Conservation (phyloP, 2,329 filamentous ascomycete species). For the Alternaria arborescens region DNA sequence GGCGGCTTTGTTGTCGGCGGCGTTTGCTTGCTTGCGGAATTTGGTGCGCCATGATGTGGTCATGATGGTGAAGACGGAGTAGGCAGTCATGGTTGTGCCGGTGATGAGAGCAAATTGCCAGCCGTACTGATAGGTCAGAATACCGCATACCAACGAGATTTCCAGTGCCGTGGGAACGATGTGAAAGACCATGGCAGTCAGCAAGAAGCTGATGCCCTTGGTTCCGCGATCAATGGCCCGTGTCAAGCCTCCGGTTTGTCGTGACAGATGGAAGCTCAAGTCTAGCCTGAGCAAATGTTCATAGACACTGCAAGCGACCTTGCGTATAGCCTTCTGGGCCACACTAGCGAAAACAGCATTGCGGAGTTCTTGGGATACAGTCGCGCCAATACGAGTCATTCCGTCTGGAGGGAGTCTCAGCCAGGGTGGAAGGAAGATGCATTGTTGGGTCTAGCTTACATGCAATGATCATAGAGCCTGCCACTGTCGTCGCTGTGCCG, state of each 20-base stretch:
- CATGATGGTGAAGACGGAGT: slow-evolving; percentile 95
- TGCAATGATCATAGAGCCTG: slow-evolving; percentile 90
- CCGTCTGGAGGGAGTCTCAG: slow-evolving; percentile 66
- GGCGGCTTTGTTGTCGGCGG: slow-evolving; percentile 93
- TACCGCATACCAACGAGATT: slow-evolving; percentile 94
- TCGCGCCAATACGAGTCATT: slow-evolving; percentile 84
- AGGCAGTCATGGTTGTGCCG: slow-evolving; percentile 86
- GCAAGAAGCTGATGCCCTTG: slow-evolving; percentile 95
- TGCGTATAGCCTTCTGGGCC: slow-evolving; percentile 93
- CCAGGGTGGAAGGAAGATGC: slow-evolving; percentile 7
- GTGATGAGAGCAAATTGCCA: slow-evolving; percentile 92
- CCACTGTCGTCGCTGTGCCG: slow-evolving; percentile 88
- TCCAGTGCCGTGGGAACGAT: slow-evolving; percentile 92
- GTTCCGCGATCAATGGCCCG: slow-evolving; percentile 95
- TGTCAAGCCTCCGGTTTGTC: slow-evolving; percentile 93
- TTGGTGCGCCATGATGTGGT: slow-evolving; percentile 98
- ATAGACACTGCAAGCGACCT: slow-evolving; percentile 91
- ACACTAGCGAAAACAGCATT: slow-evolving; percentile 98
- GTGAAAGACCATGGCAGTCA: slow-evolving; percentile 99
- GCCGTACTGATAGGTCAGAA: slow-evolving; percentile 95
- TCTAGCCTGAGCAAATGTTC: slow-evolving; percentile 88
- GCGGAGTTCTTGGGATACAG: slow-evolving; percentile 88
- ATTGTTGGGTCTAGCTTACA: slow-evolving; percentile 60
- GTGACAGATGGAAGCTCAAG: slow-evolving; percentile 89
- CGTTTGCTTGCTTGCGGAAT: slow-evolving; percentile 93